Conservation (phyloP, 2,329 filamentous ascomycete genomes). For the Sclerotinia trifoliorum region DNA sequence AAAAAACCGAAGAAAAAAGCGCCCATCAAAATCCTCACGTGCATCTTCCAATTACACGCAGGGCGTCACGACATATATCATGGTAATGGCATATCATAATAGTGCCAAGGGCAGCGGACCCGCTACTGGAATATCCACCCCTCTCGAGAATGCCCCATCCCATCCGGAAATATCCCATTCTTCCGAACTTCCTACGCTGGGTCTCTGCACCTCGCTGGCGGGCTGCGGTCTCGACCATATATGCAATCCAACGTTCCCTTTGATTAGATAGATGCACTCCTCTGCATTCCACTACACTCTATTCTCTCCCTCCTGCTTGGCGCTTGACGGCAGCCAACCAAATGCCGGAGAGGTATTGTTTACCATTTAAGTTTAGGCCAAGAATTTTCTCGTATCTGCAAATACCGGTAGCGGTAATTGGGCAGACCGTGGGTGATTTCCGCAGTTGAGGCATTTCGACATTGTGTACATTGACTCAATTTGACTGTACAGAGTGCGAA, state of each 20-base stretch:
- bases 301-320: not conserved
- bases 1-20: no score
- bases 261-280: not conserved
- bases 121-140: not conserved
- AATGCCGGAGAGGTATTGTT: not conserved
- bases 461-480: not conserved
- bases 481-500: no score
- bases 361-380: not conserved
- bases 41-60: not conserved
- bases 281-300: not conserved
- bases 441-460: not conserved
- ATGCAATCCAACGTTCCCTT: not conserved
- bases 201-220: not conserved
- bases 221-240: not conserved
- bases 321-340: not conserved
- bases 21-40: not conserved
- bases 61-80: not conserved
- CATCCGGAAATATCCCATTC: not conserved
- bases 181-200: not conserved
- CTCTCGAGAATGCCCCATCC: not conserved
- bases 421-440: not conserved
- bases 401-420: not conserved
- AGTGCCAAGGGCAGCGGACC: slow-evolving; percentile 6
- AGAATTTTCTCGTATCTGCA: slow-evolving; percentile 9
- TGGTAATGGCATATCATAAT: not conserved